These are phyloP conservation scores for Catenaria anguillulae DNA, from an alignment of 371 early-diverging fungal species.

Conservation along the genomic window DNA sequence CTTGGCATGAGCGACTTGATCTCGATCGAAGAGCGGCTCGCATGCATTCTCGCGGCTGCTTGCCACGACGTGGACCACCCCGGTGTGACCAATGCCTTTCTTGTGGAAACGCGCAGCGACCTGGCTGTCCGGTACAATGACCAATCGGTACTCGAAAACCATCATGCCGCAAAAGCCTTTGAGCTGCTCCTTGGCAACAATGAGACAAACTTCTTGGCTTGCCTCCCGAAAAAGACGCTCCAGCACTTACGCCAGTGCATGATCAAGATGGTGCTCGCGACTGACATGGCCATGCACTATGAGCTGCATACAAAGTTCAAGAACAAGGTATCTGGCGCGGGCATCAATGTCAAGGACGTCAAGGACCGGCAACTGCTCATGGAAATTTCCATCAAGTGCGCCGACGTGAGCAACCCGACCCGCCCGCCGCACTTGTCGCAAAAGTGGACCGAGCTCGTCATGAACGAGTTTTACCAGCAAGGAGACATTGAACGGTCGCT, in stretches of 20 bases:
- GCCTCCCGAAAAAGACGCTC: slow-evolving; percentile 14
- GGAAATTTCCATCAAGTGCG: slow-evolving; percentile 35
- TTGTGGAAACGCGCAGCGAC: slow-evolving; percentile 20
- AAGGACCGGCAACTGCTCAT: slow-evolving; percentile 24
- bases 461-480: slow-evolving; percentile 42
- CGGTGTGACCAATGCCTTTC: slow-evolving; percentile 33
- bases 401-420: slow-evolving; percentile 34
- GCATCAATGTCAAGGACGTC: slow-evolving; percentile 23
- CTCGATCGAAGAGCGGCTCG: slow-evolving; percentile 21
- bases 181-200: slow-evolving; percentile 19
- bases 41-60: slow-evolving; percentile 24
- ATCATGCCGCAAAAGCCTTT: slow-evolving; percentile 25
- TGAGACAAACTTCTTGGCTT: slow-evolving; percentile 20
- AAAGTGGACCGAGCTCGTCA: slow-evolving; percentile 28
- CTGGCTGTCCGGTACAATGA: slow-evolving; percentile 36
- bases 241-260: slow-evolving; percentile 20
- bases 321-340: slow-evolving; percentile 22
- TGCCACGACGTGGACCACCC: slow-evolving; percentile 39
- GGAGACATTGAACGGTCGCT: slow-evolving; percentile 18
- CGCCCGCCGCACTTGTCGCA: slow-evolving; percentile 24
- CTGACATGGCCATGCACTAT: slow-evolving; percentile 38
- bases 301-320: slow-evolving; percentile 36
- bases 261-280: slow-evolving; percentile 31
- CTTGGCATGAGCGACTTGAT: slow-evolving; percentile 14
- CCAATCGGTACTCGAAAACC: slow-evolving; percentile 31